A percentile compares a stretch with the other conserved stretches of the same genome.
Evolutionary conservation across 306 rosid genomes (phyloP).

Genomic region (Pterocarpus santalinus): DNA sequence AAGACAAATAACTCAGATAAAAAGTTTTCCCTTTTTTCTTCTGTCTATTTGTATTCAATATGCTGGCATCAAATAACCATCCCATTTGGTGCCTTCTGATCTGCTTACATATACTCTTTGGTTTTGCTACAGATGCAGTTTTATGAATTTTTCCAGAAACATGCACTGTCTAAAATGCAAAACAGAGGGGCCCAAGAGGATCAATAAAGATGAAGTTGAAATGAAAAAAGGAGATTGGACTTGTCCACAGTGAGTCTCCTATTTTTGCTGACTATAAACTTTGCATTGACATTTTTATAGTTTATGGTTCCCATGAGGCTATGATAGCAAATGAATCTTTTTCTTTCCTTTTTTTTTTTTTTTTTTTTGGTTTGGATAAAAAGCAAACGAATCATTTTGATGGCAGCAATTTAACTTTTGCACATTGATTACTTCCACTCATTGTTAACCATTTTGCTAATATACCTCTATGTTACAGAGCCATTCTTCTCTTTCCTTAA

Average conservation of each 20-base stretch:
- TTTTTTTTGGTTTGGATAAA: neutral
- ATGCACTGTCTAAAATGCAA: conserved; percentile 73
- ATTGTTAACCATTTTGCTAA: neutral
- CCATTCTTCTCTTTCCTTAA: neutral
- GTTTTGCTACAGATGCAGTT: conserved; percentile 76
- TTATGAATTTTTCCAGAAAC: conserved; percentile 85
- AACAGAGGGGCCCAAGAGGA: conserved; percentile 65
- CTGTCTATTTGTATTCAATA: neutral
- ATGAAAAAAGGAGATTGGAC: conserved; percentile 94
- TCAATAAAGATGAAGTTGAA: conserved; percentile 46
- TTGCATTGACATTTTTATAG: conserved; percentile 27
- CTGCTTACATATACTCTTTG: conserved; percentile 45
- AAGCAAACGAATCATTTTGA: conserved; percentile 14
- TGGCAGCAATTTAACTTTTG: conserved; percentile 14
- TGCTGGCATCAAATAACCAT: conserved; percentile 38
- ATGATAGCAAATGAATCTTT: conserved; percentile 11
- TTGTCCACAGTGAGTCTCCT: conserved; percentile 72
- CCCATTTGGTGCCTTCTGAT: conserved; percentile 20
- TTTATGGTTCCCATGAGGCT: neutral
- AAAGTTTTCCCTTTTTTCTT: neutral
- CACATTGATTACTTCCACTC: neutral
- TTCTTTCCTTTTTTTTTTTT: too few relatives aligned
- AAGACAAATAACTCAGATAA: neutral
- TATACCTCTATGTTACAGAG: neutral
- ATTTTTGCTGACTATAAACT: conserved; percentile 18